phyloP scores from a whole-genome alignment of 129 eudicot species.

The Smallanthus sonchifolius region DNA sequence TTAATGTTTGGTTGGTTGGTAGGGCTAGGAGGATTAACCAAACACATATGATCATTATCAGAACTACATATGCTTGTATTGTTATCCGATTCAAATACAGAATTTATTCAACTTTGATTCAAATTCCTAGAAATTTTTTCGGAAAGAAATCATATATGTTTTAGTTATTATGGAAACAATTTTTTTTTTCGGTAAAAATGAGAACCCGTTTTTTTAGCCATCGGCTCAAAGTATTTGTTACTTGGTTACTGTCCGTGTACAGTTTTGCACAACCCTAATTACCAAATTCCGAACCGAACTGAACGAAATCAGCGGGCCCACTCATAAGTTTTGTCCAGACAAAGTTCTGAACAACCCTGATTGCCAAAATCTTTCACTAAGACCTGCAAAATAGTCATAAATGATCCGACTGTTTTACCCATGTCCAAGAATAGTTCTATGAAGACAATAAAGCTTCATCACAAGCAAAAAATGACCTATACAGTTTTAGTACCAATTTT shows the following conservation, averaged over 20 bases:
- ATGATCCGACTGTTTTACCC: background rate
- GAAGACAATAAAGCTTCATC: background rate
- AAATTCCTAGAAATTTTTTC: background rate
- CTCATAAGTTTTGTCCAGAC: no score
- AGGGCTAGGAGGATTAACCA: background rate
- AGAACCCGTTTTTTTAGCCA: background rate
- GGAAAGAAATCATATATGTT: background rate
- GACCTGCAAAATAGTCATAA: background rate
- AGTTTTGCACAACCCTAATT: background rate
- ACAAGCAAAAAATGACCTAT: background rate
- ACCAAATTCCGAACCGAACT: background rate
- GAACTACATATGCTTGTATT: background rate
- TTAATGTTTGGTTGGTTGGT: slow-evolving; percentile 20
- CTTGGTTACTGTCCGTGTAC: background rate
- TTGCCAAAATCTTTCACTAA: background rate
- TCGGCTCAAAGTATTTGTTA: background rate
- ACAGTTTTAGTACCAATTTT: background rate
- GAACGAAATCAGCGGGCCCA: background rate
- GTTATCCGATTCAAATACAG: background rate
- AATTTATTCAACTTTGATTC: background rate
- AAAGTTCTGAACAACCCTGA: no score
- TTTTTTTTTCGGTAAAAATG: no score
- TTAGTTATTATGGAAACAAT: no score
- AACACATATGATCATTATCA: background rate
- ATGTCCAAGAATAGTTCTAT: background rate